phyloP scores from a whole-genome alignment of 2,329 filamentous ascomycete species.

The Tothia fuscella region DNA sequence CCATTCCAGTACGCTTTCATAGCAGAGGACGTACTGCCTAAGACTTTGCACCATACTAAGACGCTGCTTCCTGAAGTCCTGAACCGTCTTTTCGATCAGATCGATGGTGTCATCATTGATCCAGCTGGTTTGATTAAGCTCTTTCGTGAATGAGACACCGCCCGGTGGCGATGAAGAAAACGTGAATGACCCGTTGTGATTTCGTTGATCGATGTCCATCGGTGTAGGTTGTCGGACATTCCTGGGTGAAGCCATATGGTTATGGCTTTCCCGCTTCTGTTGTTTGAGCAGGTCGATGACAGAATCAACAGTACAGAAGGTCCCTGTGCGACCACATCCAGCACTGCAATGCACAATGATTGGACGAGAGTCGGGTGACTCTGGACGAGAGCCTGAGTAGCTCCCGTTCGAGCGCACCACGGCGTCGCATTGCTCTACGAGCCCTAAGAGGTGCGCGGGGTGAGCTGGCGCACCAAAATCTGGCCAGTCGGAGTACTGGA shows the following conservation, averaged over 20 bases:
- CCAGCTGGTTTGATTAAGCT: constrained; percentile 46
- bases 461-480: constrained; percentile 91
- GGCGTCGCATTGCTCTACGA: constrained; percentile 86
- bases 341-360: constrained; percentile 92
- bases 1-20: constrained; percentile 92
- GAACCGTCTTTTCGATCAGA: constrained; percentile 74
- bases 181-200: constrained; percentile 1
- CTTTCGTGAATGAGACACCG: neutral
- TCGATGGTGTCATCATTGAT: constrained; percentile 60
- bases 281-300: constrained; percentile 94
- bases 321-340: constrained; percentile 88
- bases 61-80: constrained; percentile 78
- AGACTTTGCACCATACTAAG: constrained; percentile 95
- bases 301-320: constrained; percentile 92
- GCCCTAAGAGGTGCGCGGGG: constrained; percentile 69
- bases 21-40: constrained; percentile 88
- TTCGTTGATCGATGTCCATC: constrained; percentile 31
- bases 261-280: constrained; percentile 40
- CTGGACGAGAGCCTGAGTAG: constrained; percentile 32
- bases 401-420: constrained; percentile 37
- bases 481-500: constrained; percentile 94
- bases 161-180: constrained; percentile 16
- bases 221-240: constrained; percentile 24
- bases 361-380: constrained; percentile 44
- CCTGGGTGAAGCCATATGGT: neutral